Conservation (phyloP, 2,329 filamentous ascomycete species). For the Fusarium sp. region DNA sequence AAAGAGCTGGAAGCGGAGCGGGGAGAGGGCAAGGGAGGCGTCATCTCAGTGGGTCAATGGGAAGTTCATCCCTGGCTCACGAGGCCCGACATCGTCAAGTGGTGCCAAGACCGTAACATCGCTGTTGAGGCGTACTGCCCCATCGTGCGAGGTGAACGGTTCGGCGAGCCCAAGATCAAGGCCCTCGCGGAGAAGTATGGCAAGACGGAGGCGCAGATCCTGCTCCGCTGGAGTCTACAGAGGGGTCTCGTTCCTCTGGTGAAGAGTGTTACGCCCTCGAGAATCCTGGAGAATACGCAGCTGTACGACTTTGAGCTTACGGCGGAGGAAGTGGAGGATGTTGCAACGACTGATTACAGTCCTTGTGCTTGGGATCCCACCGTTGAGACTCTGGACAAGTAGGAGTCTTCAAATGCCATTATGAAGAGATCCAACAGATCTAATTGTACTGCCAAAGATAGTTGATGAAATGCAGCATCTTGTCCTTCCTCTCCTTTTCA, state of each 20-base stretch:
- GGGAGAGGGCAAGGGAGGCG: conserved; percentile 73
- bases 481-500: background rate
- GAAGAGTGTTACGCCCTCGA: conserved; percentile 76
- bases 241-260: conserved; percentile 80
- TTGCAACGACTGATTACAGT: conserved; percentile 65
- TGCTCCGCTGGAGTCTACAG: conserved; percentile 86
- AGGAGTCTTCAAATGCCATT: background rate
- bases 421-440: too few relatives aligned
- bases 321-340: conserved; percentile 61
- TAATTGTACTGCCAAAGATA: too few relatives aligned
- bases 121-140: conserved; percentile 74
- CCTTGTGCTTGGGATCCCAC: conserved; percentile 70
- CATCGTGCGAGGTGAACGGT: conserved; percentile 75
- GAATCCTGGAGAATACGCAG: conserved; percentile 73
- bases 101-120: conserved; percentile 75
- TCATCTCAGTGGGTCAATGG: conserved; percentile 87
- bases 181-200: conserved; percentile 77
- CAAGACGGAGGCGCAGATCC: conserved; percentile 80
- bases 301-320: conserved; percentile 68
- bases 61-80: conserved; percentile 92
- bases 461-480: background rate
- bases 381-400: conserved; percentile 58
- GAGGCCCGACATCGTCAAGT: conserved; percentile 81
- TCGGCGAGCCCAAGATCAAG: conserved; percentile 74
- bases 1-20: conserved; percentile 71